Conservation (phyloP, 2,329 filamentous ascomycete species). For the Colletotrichum tabaci region DNA sequence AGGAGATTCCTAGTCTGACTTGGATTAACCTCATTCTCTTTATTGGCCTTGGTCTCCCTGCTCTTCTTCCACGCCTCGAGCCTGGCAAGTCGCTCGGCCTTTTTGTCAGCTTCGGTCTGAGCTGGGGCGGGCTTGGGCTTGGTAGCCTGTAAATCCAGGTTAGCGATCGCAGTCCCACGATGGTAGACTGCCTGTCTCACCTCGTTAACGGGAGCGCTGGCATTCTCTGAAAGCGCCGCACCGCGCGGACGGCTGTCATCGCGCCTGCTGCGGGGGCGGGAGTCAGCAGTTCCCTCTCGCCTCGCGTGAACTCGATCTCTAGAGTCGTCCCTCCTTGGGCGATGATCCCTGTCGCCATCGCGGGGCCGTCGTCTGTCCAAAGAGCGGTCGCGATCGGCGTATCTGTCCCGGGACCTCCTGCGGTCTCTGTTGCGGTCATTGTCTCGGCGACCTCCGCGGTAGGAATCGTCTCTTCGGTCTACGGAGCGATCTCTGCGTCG, state of each 20-base stretch:
- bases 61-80: constrained; percentile 95
- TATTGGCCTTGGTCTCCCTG: constrained; percentile 81
- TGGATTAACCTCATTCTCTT: constrained; percentile 77
- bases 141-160: constrained; percentile 61
- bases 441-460: constrained; percentile 74
- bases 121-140: constrained; percentile 66
- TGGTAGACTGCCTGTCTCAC: constrained; percentile 59
- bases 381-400: constrained; percentile 71
- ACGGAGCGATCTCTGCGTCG: constrained; percentile 79
- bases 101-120: constrained; percentile 80
- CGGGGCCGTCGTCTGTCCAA: constrained; percentile 68
- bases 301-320: constrained; percentile 75
- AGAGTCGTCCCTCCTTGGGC: constrained; percentile 81
- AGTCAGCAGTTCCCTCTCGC: constrained; percentile 81
- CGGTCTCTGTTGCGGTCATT: constrained; percentile 67
- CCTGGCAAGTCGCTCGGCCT: constrained; percentile 85
- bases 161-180: constrained; percentile 38
- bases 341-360: constrained; percentile 75
- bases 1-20: constrained; percentile 77
- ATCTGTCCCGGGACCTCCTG: constrained; percentile 74
- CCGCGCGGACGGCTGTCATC: constrained; percentile 73
- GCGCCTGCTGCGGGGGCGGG: constrained; percentile 75
- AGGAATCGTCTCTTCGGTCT: constrained; percentile 76
- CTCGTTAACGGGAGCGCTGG: constrained; percentile 67
- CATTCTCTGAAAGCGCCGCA: constrained; percentile 64